Base-by-base conservation (phyloP, 129 eudicot genomes). In the Calendula officinalis region DNA sequence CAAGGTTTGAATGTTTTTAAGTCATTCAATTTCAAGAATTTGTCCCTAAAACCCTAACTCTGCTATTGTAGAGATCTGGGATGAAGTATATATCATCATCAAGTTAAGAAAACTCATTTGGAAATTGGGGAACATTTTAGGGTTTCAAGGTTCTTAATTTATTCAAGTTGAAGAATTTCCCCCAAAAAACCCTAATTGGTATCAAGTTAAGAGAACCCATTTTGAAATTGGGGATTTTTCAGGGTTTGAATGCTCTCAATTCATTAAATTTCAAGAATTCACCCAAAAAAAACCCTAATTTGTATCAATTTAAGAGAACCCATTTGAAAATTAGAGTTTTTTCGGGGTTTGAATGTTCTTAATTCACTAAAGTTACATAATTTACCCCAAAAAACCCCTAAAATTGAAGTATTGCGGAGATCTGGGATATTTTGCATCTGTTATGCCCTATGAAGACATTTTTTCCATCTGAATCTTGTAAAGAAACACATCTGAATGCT, bases 401-500 rank as follows among this genome's bases (percentile, higher is more conserved):
- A 77, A 13, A 68, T 72, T 65, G 68, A 75, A 83, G 95, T 78
- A 86, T 85, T 82, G 95, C 88, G 98, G 98, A 83, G 98, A 85
- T 88, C 85, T 81, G 96, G 96, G 89, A 88, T 35, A 60, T 83
- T 5, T 71, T 85, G 62, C 79, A 76, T 68, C 71, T 78, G 59
- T 66, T 92, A 75, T 85, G 95, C 80, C 89, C 86, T 59, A 92
- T 92, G 98, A 92, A 87, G 95, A 79, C 95, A 0, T 78, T 88
- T 37, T 84, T 88, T 45, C 95, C 94, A 71, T 85, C 95, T 11
- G 98, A 92, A 47, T 79, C 98, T 5, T 92, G 89, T 81, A 92
- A 88, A 83, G 91, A 88, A 60, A 66, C 96, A 41, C 95, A 78
- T 64, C 80, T 88, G 0, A 85, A 81, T 77, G 68, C 88, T 27